A percentile compares a stretch with the other conserved stretches of the same genome.
These are phyloP conservation scores for Ophiostoma perfectum DNA, from an alignment of 2,329 filamentous ascomycete species.

Conservation along the genomic window DNA sequence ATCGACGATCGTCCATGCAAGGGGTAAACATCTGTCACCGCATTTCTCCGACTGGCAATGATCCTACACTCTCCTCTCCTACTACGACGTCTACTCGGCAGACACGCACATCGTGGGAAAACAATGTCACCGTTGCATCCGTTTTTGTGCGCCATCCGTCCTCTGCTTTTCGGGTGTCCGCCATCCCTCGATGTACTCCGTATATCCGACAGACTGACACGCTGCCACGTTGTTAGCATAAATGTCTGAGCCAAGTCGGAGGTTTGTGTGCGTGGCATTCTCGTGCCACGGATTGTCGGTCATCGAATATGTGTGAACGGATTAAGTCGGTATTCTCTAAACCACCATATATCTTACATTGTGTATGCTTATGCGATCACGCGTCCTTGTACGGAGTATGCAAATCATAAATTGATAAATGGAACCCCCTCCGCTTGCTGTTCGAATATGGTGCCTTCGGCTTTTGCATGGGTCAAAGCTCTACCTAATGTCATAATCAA, in stretches of 20 bases:
- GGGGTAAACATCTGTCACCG: neutral
- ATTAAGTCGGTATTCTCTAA: too few species aligned
- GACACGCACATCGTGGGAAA: slow-evolving; percentile 2
- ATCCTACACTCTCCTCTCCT: neutral
- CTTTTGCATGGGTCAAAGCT: too few species aligned
- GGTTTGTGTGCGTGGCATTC: neutral
- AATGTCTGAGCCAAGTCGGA: slow-evolving; percentile 4
- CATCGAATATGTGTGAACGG: neutral
- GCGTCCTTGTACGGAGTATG: too few species aligned
- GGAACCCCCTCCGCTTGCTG: too few species aligned
- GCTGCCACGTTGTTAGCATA: neutral
- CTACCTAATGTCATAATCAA: neutral
- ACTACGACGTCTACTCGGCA: neutral
- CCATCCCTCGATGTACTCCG: neutral
- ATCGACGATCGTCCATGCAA: neutral
- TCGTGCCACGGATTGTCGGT: neutral
- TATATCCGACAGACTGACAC: slow-evolving; percentile 7
- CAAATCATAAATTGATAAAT: too few species aligned
- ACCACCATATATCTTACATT: neutral
- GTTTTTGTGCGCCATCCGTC: neutral
- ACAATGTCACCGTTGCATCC: neutral
- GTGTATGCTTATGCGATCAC: too few species aligned
- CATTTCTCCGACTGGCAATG: slow-evolving; percentile 4
- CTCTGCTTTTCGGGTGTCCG: neutral
- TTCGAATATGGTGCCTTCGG: too few species aligned